These are phyloP conservation scores for Auricularia cornea DNA, from an alignment of 768 basidiomycete genomes.

Conservation along the genomic window DNA sequence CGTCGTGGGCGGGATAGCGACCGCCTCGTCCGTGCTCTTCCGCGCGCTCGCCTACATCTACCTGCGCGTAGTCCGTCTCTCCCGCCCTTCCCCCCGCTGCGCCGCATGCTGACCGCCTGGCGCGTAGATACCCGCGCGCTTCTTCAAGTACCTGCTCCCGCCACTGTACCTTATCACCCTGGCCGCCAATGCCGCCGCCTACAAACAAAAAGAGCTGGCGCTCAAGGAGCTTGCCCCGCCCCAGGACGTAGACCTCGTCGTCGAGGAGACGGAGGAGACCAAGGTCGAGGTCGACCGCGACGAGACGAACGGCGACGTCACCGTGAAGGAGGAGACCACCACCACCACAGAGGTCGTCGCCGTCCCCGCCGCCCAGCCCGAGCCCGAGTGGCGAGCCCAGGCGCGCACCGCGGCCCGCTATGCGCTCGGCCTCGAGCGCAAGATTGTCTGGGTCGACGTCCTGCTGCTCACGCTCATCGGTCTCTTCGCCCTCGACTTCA, in stretches of 20 bases:
- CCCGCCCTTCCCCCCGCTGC: background rate
- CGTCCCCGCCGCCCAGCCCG: background rate
- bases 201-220: conserved; percentile 8
- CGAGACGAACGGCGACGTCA: background rate
- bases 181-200: conserved; percentile 5
- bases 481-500: conserved; percentile 38
- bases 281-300: background rate
- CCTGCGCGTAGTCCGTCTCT: conserved; percentile 38
- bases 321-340: background rate
- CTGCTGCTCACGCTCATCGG: conserved; percentile 34
- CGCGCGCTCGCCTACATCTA: conserved; percentile 40
- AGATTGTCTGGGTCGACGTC: conserved; percentile 10
- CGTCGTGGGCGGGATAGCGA: background rate
- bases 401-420: background rate
- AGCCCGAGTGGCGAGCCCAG: background rate
- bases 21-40: conserved; percentile 21
- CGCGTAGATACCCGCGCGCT: conserved; percentile 32
- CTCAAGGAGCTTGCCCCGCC: conserved; percentile 6
- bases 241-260: background rate
- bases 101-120: conserved; percentile 1
- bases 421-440: background rate
- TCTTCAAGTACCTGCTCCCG: conserved; percentile 24
- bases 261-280: background rate
- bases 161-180: conserved; percentile 21
- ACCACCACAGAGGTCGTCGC: background rate